Evolutionary conservation across 1,284 basidiomycete genomes (phyloP), one percentile per base, ranked within the genome.

Genomic region (Ustilago sp.): DNA sequence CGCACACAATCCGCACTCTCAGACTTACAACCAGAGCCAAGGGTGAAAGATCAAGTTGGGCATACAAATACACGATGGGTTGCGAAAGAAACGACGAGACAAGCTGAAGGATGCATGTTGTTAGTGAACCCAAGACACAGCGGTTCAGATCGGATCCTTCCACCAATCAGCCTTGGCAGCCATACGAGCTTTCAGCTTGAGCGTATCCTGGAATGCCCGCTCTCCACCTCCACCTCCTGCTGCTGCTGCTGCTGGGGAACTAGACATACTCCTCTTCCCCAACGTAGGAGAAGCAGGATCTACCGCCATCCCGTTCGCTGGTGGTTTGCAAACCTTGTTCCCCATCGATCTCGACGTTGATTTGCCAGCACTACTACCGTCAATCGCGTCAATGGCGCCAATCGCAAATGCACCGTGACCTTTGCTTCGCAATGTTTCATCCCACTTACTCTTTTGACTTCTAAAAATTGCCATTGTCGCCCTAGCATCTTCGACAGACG

Each of bases 381-480:
- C 23, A 28, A 28, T 2, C 3, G 3, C 23, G 23, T 28, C 23
- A 3, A 28, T 28, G 0, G 48, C 52, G 28, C 36, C 17, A 4
- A 9, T 17, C 3, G 11, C 38, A 32, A 50, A 50, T 8, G 57
- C 63, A 17, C 39, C 34, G 34, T 51, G 50, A 23, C 45, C 66
- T 53, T 74, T 63, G 12, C 59, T 39, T 7, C 71, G 57, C 13
- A 85, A 55, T 39, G 51, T 43, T 63, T 76, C 32, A 67, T 98
- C 95, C 94, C 94, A 98, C 59, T 91, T 90, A 66, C 90, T 90
- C 82, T 93, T 92, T 85, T 96, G 90, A n/a, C 96, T 86, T 8
- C 94, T 89, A 87, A 93, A 99, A 31, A 98, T 88, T 0, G 94
- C 95, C 94, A 99, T 98, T 0, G 96, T 94, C 0, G 95, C 95